phyloP scores from a whole-genome alignment of 2,329 filamentous ascomycete species.

The Amesomyces nigricolor region DNA sequence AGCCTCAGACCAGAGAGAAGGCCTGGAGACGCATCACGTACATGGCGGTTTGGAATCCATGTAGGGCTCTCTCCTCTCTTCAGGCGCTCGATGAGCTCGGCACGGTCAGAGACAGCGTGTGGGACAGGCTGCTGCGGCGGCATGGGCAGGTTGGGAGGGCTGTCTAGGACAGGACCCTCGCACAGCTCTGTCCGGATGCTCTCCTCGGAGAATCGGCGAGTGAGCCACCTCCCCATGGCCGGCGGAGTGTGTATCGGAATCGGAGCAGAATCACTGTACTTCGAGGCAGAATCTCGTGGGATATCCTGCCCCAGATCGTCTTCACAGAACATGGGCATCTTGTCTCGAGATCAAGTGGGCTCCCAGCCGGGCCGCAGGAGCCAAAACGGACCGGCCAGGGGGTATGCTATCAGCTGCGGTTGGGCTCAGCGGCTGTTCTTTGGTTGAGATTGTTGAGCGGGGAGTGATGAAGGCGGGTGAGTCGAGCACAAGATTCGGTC shows the following conservation, averaged over 20 bases:
- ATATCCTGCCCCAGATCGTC: conserved; percentile 36
- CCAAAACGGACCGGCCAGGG: conserved; percentile 2
- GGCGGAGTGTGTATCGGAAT: conserved; percentile 24
- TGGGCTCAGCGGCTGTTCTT: neutral
- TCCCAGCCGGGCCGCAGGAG: conserved; percentile 5
- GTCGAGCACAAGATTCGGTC: neutral
- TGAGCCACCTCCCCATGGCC: conserved; percentile 18
- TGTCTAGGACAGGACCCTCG: conserved; percentile 49
- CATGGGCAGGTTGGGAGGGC: conserved; percentile 29
- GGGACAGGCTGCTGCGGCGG: conserved; percentile 29
- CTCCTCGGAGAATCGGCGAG: conserved; percentile 49
- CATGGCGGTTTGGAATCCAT: conserved; percentile 64
- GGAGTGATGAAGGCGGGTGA: neutral
- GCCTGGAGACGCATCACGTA: conserved; percentile 31
- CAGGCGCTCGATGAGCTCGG: conserved; percentile 75
- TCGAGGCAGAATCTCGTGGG: conserved; percentile 8
- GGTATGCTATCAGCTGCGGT: neutral
- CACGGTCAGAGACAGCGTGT: conserved; percentile 53
- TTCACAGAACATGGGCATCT: conserved; percentile 56
- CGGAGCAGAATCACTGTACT: conserved; percentile 25
- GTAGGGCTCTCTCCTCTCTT: conserved; percentile 73
- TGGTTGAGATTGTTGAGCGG: neutral
- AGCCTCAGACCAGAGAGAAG: neutral
- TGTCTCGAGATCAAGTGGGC: conserved; percentile 5
- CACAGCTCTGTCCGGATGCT: conserved; percentile 57